Evolutionary conservation across 2,329 filamentous ascomycete genomes (phyloP).

Genomic region (Calonectria leucothoes): DNA sequence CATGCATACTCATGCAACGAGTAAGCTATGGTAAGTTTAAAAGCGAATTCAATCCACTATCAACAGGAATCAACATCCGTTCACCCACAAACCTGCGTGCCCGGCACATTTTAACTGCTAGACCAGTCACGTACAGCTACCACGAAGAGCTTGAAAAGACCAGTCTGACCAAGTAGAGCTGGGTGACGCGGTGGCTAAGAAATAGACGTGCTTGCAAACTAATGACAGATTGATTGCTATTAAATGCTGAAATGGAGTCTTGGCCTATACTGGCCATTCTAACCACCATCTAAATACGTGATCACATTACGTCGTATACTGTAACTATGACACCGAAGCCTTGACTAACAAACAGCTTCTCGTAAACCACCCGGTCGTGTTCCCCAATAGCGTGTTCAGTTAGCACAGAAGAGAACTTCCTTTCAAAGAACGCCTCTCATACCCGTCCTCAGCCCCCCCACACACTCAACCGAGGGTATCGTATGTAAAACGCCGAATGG

Average conservation of each 20-base stretch:
- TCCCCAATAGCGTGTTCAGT: background rate
- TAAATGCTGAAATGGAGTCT: background rate
- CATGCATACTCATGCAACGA: background rate
- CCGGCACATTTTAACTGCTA: background rate
- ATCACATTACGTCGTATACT: conserved; percentile 21
- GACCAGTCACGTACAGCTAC: background rate
- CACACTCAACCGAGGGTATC: background rate
- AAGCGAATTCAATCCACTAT: background rate
- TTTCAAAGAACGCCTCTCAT: background rate
- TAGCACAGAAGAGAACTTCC: background rate
- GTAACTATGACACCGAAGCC: conserved; percentile 8
- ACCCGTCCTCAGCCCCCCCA: background rate
- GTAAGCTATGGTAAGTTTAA: background rate
- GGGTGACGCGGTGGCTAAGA: background rate
- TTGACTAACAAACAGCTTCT: background rate
- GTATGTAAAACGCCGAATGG: background rate
- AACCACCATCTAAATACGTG: background rate
- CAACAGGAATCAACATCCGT: background rate
- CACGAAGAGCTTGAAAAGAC: no score
- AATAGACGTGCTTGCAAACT: background rate
- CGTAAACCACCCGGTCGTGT: background rate
- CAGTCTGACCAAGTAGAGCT: fast-evolving
- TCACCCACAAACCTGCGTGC: background rate
- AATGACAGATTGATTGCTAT: background rate
- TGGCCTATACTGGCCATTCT: background rate